Evolutionary conservation across 352 stramenopile genomes (phyloP).

Genomic region (Pythium sp.): DNA sequence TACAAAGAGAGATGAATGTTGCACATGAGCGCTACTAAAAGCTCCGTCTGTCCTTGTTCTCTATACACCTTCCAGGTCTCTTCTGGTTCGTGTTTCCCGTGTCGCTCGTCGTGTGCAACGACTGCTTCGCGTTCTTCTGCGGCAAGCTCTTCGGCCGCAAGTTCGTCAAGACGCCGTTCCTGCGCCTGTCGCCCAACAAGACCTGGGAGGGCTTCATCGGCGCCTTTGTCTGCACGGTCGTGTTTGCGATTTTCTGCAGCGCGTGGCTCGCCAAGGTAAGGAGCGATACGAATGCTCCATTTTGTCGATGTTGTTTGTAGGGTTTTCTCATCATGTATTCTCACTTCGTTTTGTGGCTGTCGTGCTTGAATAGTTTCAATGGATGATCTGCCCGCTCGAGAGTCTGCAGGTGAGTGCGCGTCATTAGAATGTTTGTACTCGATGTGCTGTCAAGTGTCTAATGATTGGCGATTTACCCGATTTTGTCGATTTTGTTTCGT

Average conservation of each 20-base stretch:
- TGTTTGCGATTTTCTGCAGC: constrained; percentile 92
- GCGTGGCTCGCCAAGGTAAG: constrained; percentile 77
- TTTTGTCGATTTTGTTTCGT: neutral
- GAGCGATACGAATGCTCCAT: neutral
- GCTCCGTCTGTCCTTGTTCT: neutral
- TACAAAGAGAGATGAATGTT: neutral
- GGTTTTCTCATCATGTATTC: neutral
- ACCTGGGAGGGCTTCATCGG: constrained; percentile 99
- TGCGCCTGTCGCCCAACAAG: constrained; percentile 97
- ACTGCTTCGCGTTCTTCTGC: constrained; percentile 95
- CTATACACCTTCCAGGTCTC: constrained; percentile 45
- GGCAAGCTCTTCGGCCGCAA: constrained; percentile 83
- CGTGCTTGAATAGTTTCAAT: constrained; percentile 56
- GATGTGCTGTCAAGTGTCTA: neutral
- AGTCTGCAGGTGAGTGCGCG: constrained; percentile 30
- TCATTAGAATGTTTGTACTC: neutral
- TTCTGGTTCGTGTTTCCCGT: constrained; percentile 95
- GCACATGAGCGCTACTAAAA: neutral
- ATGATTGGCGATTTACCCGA: neutral
- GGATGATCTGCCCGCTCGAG: constrained; percentile 93
- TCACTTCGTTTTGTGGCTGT: neutral
- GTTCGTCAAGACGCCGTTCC: constrained; percentile 92
- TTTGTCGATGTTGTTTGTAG: neutral
- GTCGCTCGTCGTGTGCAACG: constrained; percentile 94
- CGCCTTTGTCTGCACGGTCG: constrained; percentile 94